phyloP scores from a whole-genome alignment of 306 rosid genomes.

The Astragalus membranaceus region DNA sequence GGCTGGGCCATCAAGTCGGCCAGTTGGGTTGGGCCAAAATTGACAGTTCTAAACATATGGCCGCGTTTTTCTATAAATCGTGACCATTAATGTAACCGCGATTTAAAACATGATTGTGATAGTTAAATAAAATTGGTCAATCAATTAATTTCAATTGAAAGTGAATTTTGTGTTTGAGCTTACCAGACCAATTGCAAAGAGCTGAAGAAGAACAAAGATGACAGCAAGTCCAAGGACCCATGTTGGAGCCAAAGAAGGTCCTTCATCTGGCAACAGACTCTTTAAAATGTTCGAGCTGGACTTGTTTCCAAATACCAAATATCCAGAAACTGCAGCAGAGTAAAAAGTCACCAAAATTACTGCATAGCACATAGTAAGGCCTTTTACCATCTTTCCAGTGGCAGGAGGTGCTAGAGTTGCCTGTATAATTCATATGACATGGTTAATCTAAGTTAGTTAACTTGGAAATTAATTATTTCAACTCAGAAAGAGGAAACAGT shows the following conservation, averaged over 20 bases:
- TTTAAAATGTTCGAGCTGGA: conserved; percentile 64
- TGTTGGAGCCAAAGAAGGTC: conserved; percentile 81
- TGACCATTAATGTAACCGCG: too few species aligned
- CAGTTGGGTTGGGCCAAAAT: too few species aligned
- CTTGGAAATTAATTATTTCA: background rate
- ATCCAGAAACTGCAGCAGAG: conserved; percentile 74
- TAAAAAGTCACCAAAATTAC: conserved; percentile 75
- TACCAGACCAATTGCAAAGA: conserved; percentile 91
- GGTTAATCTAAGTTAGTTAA: background rate
- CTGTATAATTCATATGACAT: conserved; percentile 38
- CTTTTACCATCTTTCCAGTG: conserved; percentile 93
- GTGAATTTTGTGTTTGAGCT: background rate
- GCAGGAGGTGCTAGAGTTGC: conserved; percentile 98
- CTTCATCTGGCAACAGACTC: conserved; percentile 68
- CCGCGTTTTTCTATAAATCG: too few species aligned
- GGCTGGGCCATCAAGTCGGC: too few species aligned
- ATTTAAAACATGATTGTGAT: too few species aligned
- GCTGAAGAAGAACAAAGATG: conserved; percentile 83
- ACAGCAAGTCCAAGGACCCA: conserved; percentile 77
- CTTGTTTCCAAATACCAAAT: conserved; percentile 80
- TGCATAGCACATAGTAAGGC: conserved; percentile 75
- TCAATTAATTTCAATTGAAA: too few species aligned
- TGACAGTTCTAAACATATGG: too few species aligned
- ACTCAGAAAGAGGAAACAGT: background rate
- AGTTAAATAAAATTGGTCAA: too few species aligned